Conservation (phyloP, 192 early-diverging fungal genomes). For the Gryganskiella cystojenkinii region DNA sequence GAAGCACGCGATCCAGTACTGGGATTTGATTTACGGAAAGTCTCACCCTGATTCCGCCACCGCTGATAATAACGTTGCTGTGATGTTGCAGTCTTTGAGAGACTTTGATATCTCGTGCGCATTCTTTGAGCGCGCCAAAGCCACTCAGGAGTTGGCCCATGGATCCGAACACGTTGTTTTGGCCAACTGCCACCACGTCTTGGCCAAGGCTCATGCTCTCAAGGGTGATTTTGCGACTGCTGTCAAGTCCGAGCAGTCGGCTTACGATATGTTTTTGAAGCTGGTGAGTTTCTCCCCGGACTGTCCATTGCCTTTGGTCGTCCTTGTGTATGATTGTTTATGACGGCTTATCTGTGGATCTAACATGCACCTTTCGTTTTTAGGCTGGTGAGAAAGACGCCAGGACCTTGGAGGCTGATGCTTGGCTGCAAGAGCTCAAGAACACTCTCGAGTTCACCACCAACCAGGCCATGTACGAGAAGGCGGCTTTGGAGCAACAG, state of each 20-base stretch:
- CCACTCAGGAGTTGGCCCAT: slow-evolving; percentile 72
- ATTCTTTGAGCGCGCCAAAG: slow-evolving; percentile 79
- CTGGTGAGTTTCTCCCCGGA: slow-evolving; percentile 47
- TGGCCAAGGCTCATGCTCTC: slow-evolving; percentile 80
- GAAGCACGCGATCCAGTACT: slow-evolving; percentile 83
- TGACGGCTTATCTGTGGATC: no score
- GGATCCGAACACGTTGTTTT: slow-evolving; percentile 72
- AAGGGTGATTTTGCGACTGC: slow-evolving; percentile 80
- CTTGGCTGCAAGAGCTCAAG: slow-evolving; percentile 73
- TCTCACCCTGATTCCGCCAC: slow-evolving; percentile 89
- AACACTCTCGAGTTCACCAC: slow-evolving; percentile 39
- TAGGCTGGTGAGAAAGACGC: slow-evolving; percentile 78
- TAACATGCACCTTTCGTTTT: no score
- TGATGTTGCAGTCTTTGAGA: slow-evolving; percentile 79
- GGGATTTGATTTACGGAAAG: slow-evolving; percentile 80
- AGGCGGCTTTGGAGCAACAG: slow-evolving; percentile 26
- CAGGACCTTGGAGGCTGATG: slow-evolving; percentile 74
- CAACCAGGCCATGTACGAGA: slow-evolving; percentile 42
- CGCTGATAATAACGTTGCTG: slow-evolving; percentile 79
- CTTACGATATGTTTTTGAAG: slow-evolving; percentile 69
- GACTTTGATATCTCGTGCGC: slow-evolving; percentile 66
- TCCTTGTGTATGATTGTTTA: no score
- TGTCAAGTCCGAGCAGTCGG: slow-evolving; percentile 74
- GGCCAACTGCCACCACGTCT: slow-evolving; percentile 69
- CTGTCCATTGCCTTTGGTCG: not conserved